phyloP scores from a whole-genome alignment of 495 filamentous ascomycete genomes.

The Aspergillus asperescens region DNA sequence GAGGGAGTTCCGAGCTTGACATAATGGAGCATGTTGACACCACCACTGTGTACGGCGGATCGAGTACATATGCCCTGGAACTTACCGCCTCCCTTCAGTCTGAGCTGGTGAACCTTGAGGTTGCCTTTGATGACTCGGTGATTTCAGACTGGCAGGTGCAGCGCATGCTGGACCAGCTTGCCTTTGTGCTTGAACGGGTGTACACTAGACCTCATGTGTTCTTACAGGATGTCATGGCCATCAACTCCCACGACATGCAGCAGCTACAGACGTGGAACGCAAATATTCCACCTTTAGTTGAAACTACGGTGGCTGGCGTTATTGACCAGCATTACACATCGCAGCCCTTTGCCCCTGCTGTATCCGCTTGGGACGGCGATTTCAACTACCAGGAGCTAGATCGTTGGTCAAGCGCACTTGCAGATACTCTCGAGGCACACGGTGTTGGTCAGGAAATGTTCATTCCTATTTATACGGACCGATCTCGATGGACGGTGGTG shows the following conservation, averaged over 20 bases:
- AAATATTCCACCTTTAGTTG: not conserved
- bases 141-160: too few relatives aligned
- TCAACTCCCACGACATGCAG: too few relatives aligned
- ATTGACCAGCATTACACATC: not conserved
- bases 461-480: constrained; percentile 43
- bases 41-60: not conserved
- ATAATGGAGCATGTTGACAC: too few relatives aligned
- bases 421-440: constrained; percentile 24
- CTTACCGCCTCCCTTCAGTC: too few relatives aligned
- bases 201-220: too few relatives aligned
- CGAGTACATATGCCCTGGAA: too few relatives aligned
- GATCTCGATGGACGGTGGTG: constrained; percentile 33
- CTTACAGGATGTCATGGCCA: too few relatives aligned
- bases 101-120: too few relatives aligned
- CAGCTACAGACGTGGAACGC: not conserved
- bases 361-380: constrained; percentile 17
- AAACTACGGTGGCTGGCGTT: not conserved
- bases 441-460: constrained; percentile 27
- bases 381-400: constrained; percentile 22
- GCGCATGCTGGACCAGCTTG: too few relatives aligned
- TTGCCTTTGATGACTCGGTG: too few relatives aligned
- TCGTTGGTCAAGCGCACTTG: constrained; percentile 2
- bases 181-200: too few relatives aligned
- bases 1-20: not conserved
- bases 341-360: constrained; percentile 1